Evolutionary conservation across 345 rosid genomes (phyloP).

Genomic region (Salix koriyanagi): DNA sequence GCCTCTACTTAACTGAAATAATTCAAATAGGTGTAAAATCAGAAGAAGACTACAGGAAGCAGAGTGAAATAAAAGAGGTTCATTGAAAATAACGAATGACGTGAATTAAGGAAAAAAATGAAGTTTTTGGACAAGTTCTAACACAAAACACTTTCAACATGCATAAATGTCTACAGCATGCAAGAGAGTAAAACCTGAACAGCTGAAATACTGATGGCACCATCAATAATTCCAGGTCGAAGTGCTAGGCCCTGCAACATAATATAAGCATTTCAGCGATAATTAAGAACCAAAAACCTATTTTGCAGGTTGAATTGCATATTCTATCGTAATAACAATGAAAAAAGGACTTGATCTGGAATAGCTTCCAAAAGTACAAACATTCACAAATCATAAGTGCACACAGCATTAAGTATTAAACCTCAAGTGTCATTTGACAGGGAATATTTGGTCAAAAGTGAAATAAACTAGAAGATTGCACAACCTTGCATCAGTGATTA

Average conservation of each 20-base stretch:
- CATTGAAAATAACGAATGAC: background rate
- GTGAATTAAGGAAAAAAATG: too few species aligned
- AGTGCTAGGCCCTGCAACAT: constrained; percentile 65
- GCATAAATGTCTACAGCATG: background rate
- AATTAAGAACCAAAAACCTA: background rate
- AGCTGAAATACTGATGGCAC: constrained; percentile 95
- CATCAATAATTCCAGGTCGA: constrained; percentile 82
- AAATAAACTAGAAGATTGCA: background rate
- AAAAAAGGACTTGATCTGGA: background rate
- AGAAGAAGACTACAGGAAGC: background rate
- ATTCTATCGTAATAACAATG: background rate
- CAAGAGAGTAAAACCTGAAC: constrained; percentile 53
- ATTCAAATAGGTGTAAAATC: background rate
- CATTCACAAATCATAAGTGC: background rate
- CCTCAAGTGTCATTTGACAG: too few species aligned
- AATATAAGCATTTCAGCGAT: background rate
- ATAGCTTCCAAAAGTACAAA: background rate
- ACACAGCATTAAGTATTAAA: background rate
- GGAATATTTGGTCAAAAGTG: too few species aligned
- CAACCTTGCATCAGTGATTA: background rate
- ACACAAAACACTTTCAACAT: background rate
- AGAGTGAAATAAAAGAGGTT: too few species aligned
- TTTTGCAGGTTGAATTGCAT: background rate
- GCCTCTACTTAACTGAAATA: background rate
- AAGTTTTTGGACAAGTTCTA: background rate